Percentiles rank a stretch among this genome's conserved stretches.
Evolutionary conservation across 371 early-diverging fungal genomes (phyloP).

Genomic region (Zopfochytrium polystomum): DNA sequence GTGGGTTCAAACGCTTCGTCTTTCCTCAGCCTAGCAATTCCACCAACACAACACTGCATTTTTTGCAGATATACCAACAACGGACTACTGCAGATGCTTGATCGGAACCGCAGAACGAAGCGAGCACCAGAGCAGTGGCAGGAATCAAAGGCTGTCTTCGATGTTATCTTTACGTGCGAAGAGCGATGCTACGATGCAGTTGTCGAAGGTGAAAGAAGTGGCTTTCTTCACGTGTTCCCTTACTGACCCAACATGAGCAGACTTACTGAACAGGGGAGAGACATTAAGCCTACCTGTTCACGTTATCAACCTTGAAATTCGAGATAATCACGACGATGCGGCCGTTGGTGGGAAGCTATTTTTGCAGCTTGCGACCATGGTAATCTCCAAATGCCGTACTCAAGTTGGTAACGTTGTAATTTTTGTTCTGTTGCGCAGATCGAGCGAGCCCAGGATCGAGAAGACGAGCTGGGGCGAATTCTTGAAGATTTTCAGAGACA

Average conservation of each 20-base stretch:
- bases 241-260: constrained; percentile 37
- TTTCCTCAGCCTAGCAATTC: too few relatives aligned
- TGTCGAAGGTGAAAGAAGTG: constrained; percentile 68
- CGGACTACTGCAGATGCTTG: constrained; percentile 86
- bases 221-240: neutral
- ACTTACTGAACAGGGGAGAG: constrained; percentile 69
- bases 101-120: constrained; percentile 89
- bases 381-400: constrained; percentile 16
- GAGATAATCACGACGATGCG: constrained; percentile 91
- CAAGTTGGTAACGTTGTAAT: neutral
- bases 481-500: constrained; percentile 65
- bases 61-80: constrained; percentile 72
- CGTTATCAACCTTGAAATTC: constrained; percentile 93
- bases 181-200: constrained; percentile 94
- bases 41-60: neutral
- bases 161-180: constrained; percentile 95
- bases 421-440: constrained; percentile 44
- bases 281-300: constrained; percentile 73
- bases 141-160: constrained; percentile 71
- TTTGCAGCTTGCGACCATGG: constrained; percentile 69
- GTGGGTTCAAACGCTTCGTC: constrained; percentile 59
- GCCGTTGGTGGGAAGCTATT: constrained; percentile 80
- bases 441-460: constrained; percentile 66
- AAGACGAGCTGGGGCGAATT: constrained; percentile 77
- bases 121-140: constrained; percentile 86